A percentile compares a stretch with the other conserved stretches of the same genome.
Evolutionary conservation across 2,329 filamentous ascomycete genomes (phyloP).

Genomic region (Rhinocladiella similis): DNA sequence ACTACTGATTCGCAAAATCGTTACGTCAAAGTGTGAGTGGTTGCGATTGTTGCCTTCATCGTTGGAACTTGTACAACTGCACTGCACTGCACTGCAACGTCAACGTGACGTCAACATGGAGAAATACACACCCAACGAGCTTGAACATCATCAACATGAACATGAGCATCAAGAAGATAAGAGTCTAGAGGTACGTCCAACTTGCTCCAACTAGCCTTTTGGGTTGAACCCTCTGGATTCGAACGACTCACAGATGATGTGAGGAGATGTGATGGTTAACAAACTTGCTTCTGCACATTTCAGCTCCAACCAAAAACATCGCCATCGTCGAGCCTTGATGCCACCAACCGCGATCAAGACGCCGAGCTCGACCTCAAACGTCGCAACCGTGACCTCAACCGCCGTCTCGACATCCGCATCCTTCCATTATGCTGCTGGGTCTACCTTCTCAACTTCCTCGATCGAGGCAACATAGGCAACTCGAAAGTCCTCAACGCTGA

Average conservation of each 20-base stretch:
- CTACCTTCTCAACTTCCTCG: slow-evolving; percentile 68
- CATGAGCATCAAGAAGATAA: background rate
- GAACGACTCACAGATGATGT: no score
- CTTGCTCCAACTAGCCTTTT: no score
- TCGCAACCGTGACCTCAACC: slow-evolving; percentile 18
- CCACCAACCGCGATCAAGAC: slow-evolving; percentile 10
- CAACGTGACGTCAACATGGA: background rate
- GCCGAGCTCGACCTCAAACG: slow-evolving; percentile 1
- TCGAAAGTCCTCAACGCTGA: slow-evolving; percentile 65
- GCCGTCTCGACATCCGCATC: slow-evolving; percentile 56
- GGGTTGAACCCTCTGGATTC: no score
- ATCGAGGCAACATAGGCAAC: slow-evolving; percentile 68
- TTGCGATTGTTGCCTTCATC: no score
- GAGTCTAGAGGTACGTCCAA: background rate
- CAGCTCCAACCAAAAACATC: background rate
- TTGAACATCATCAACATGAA: no score
- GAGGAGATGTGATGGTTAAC: background rate
- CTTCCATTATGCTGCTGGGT: slow-evolving; percentile 64
- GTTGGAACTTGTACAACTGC: background rate
- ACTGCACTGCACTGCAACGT: background rate
- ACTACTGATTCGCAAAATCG: no score
- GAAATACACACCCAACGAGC: background rate
- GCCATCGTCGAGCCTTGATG: background rate
- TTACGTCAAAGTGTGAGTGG: no score
- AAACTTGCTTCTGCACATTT: background rate